phyloP scores from a whole-genome alignment of 768 basidiomycete genomes.

The Xerocomus spinulosus region DNA sequence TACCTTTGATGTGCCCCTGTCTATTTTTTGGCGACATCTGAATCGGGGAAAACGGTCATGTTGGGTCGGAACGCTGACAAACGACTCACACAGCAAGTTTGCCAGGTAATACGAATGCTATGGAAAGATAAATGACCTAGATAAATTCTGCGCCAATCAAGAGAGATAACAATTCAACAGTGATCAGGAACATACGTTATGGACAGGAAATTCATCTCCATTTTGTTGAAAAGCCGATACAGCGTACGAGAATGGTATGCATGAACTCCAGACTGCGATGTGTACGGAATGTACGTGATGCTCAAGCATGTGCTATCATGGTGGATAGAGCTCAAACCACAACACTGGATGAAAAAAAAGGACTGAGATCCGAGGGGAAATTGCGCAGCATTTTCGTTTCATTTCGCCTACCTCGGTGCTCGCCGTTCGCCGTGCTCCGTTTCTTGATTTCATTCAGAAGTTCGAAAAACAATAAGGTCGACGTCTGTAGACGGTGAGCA shows the following conservation, averaged over 20 bases:
- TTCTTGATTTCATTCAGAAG: not conserved
- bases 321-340: not conserved
- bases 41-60: not conserved
- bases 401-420: slow-evolving; percentile 1
- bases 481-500: not conserved
- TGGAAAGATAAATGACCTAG: not conserved
- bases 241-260: not conserved
- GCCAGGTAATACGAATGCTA: not conserved
- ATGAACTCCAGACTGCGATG: not conserved
- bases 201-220: not conserved
- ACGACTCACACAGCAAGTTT: not conserved
- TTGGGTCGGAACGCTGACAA: slow-evolving; percentile 2
- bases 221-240: not conserved
- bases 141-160: not conserved
- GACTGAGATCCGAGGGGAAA: not conserved
- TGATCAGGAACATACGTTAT: not conserved
- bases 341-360: not conserved
- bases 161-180: not conserved
- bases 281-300: not conserved
- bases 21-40: slow-evolving; percentile 1
- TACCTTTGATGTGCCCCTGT: slow-evolving; percentile 1
- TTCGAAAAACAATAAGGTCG: not conserved
- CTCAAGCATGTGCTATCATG: not conserved
- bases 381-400: not conserved
- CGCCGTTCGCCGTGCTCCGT: not conserved